Percentiles rank a stretch among this genome's conserved stretches.
phyloP scores from a whole-genome alignment of 768 basidiomycete genomes.

The Suillus cothurnatus region DNA sequence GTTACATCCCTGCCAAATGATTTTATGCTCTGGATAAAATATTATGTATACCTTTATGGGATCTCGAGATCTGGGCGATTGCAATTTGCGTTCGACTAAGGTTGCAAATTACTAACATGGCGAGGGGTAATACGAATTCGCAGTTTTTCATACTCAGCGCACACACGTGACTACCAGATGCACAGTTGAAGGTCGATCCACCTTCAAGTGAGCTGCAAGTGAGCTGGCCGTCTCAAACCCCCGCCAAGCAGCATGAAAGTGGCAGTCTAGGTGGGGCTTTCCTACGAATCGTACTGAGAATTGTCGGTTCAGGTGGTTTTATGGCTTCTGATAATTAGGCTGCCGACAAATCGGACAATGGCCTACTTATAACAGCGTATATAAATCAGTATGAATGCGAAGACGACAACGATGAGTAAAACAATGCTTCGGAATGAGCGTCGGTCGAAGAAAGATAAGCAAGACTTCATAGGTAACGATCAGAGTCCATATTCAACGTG shows the following conservation, averaged over 20 bases:
- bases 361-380: background rate
- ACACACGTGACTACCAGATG: background rate
- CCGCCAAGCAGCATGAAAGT: background rate
- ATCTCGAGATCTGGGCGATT: background rate
- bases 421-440: no score
- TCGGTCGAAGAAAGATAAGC: background rate
- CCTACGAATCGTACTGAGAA: no score
- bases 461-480: background rate
- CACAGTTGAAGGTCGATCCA: no score
- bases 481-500: constrained; percentile 5
- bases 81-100: background rate
- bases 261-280: no score
- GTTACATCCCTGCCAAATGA: background rate
- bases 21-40: background rate
- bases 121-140: background rate
- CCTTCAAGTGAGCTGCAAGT: background rate
- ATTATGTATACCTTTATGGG: background rate
- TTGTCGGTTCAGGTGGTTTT: background rate
- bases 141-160: background rate
- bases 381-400: background rate
- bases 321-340: background rate
- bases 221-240: background rate
- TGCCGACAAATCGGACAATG: background rate
- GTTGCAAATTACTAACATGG: background rate
- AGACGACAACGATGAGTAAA: background rate